A percentile compares a stretch with the other conserved stretches of the same genome.
These are phyloP conservation scores for Ophiostoma sp. DNA, from an alignment of 2,329 filamentous ascomycete species.

Conservation along the genomic window DNA sequence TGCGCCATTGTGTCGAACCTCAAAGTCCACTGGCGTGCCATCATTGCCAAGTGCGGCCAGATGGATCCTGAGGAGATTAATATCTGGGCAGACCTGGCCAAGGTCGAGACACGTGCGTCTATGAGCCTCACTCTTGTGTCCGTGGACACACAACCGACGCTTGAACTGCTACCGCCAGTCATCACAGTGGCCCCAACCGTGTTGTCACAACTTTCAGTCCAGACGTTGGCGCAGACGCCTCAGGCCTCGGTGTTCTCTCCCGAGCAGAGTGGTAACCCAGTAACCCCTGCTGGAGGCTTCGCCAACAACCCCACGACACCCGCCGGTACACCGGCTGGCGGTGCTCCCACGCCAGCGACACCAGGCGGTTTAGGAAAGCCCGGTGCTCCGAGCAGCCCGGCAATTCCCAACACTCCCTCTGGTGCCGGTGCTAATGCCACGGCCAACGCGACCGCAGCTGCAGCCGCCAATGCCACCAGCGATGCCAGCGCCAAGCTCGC, in stretches of 20 bases:
- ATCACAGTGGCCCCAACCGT: conserved; percentile 50
- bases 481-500: conserved; percentile 34
- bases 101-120: conserved; percentile 52
- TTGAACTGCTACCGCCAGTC: conserved; percentile 61
- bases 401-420: not conserved
- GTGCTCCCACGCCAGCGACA: conserved; percentile 28
- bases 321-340: conserved; percentile 37
- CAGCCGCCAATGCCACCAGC: not conserved
- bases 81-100: conserved; percentile 56
- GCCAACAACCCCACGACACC: conserved; percentile 36
- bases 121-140: conserved; percentile 61
- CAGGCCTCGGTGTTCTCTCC: conserved; percentile 61
- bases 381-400: conserved; percentile 23
- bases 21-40: conserved; percentile 74
- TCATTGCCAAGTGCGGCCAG: conserved; percentile 69
- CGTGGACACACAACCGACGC: conserved; percentile 63
- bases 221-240: conserved; percentile 69
- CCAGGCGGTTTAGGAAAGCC: conserved; percentile 27
- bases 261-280: conserved; percentile 55
- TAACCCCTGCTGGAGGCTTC: conserved; percentile 47
- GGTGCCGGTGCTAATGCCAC: not conserved
- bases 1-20: conserved; percentile 68
- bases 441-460: not conserved
- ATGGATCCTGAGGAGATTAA: conserved; percentile 68
- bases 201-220: conserved; percentile 46